Percentiles rank a stretch among this genome's conserved stretches.
Evolutionary conservation across 208 protist species (phyloP).

Genomic region (Leishmania braziliensis): DNA sequence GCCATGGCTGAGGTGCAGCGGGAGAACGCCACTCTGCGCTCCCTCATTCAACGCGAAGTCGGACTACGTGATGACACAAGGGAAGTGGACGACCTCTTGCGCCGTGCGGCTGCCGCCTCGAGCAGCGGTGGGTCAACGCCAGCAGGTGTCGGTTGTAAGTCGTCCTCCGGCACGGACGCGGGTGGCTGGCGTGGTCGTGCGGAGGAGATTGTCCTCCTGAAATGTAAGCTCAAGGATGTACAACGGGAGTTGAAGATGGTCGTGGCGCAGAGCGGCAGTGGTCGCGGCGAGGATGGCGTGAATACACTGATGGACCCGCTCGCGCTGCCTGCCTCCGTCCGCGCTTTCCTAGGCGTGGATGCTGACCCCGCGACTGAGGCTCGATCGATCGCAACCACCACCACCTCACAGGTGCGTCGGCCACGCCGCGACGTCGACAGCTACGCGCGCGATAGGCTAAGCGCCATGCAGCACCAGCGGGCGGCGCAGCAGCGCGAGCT

Average conservation of each 20-base stretch:
- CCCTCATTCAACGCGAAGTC: slow-evolving; percentile 54
- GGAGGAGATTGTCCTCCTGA: slow-evolving; percentile 74
- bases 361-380: neutral
- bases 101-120: slow-evolving; percentile 8
- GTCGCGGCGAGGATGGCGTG: neutral
- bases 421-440: slow-evolving; percentile 60
- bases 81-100: slow-evolving; percentile 48
- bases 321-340: slow-evolving; percentile 16
- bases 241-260: slow-evolving; percentile 35
- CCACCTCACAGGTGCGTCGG: slow-evolving; percentile 17
- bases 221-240: slow-evolving; percentile 66
- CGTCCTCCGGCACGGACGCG: neutral
- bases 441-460: slow-evolving; percentile 49
- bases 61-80: slow-evolving; percentile 43
- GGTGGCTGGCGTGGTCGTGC: slow-evolving; percentile 68
- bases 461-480: slow-evolving; percentile 45
- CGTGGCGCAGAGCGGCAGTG: neutral
- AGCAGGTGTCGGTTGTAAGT: neutral
- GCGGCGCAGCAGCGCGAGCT: slow-evolving; percentile 47
- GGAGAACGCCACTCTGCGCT: slow-evolving; percentile 51
- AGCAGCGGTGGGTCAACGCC: neutral
- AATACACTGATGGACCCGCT: slow-evolving; percentile 1
- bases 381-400: slow-evolving; percentile 9
- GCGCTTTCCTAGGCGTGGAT: slow-evolving; percentile 6
- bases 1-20: slow-evolving; percentile 59